These are phyloP conservation scores for Fraxinus anomala DNA, from an alignment of 257 asterid species.

Conservation along the genomic window DNA sequence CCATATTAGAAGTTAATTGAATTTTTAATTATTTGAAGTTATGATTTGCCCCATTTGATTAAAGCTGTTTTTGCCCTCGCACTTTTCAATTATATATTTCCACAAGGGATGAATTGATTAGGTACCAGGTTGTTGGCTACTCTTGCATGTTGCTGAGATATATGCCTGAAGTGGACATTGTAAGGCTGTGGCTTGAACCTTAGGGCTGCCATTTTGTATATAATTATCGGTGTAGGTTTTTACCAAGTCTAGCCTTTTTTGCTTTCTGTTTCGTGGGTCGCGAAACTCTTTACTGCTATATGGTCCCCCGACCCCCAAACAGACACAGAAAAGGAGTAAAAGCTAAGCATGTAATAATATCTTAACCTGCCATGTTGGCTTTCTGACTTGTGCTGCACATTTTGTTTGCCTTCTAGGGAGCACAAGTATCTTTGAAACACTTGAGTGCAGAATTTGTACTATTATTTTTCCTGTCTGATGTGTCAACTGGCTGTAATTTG, in stretches of 20 bases:
- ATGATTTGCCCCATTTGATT: background rate
- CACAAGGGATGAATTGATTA: background rate
- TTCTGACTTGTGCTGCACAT: background rate
- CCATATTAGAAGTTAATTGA: background rate
- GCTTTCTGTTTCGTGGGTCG: background rate
- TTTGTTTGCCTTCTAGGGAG: background rate
- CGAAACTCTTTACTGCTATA: background rate
- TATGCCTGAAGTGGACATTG: background rate
- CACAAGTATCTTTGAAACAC: background rate
- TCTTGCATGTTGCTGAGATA: background rate
- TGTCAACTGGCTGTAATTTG: background rate
- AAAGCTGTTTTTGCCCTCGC: background rate
- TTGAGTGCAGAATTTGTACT: background rate
- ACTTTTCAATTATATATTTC: background rate
- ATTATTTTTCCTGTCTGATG: background rate
- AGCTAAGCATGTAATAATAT: background rate
- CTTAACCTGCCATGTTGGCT: background rate
- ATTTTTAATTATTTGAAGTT: background rate
- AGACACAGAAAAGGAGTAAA: background rate
- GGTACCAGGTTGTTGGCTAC: background rate
- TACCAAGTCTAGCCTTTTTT: background rate
- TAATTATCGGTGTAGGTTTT: background rate
- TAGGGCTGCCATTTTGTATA: background rate
- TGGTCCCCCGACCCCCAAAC: background rate
- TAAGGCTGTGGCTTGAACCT: background rate